A percentile compares a stretch with the other conserved stretches of the same genome.
Conservation (phyloP, 306 rosid species). For the Trichosanthes cucumerina region DNA sequence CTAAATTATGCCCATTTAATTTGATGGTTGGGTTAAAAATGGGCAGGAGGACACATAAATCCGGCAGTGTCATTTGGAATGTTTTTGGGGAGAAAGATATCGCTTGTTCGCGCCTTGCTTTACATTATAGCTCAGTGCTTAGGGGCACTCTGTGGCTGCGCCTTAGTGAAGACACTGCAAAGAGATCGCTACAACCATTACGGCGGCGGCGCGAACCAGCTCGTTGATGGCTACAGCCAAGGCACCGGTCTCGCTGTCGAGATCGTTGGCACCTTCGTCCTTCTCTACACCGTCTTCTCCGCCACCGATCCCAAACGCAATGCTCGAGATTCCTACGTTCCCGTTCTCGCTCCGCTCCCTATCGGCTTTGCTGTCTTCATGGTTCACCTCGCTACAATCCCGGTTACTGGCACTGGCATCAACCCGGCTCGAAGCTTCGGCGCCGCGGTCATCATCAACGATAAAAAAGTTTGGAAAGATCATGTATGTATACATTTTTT, state of each 20-base stretch:
- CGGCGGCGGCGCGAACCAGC: constrained; percentile 37
- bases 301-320: constrained; percentile 41
- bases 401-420: constrained; percentile 45
- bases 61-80: constrained; percentile 44
- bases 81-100: constrained; percentile 31
- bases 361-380: constrained; percentile 42
- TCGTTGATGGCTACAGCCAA: constrained; percentile 16
- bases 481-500: not conserved
- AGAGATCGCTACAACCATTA: constrained; percentile 15
- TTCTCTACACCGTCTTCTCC: constrained; percentile 42
- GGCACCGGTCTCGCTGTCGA: constrained; percentile 38
- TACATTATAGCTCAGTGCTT: constrained; percentile 34
- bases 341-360: constrained; percentile 40
- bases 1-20: too few species aligned
- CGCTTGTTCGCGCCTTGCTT: constrained; percentile 25
- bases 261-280: constrained; percentile 40
- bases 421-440: too few species aligned
- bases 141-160: constrained; percentile 42
- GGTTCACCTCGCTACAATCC: constrained; percentile 41
- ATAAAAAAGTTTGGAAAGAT: constrained; percentile 27
- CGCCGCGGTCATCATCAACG: constrained; percentile 27
- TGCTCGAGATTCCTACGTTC: constrained; percentile 34
- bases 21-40: not conserved
- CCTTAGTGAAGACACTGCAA: constrained; percentile 31
- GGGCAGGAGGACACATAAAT: constrained; percentile 38